Evolutionary conservation across 1,139 yeast genomes (phyloP).

Genomic region (Kurtzmaniella quercitrusa): DNA sequence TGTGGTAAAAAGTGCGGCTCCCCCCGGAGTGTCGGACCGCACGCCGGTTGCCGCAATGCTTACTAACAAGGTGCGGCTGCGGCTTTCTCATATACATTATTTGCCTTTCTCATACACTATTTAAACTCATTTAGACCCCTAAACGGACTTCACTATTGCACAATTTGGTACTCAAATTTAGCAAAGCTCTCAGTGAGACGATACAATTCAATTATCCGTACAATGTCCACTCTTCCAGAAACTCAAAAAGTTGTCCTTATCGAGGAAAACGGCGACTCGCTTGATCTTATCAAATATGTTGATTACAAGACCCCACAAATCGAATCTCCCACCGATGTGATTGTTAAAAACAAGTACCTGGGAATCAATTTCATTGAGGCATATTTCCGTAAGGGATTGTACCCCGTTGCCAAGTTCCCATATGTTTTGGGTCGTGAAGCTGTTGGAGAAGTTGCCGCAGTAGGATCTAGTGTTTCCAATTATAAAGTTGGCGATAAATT

Average conservation of each 20-base stretch:
- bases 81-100: neutral
- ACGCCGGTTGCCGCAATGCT: neutral
- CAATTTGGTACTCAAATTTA: neutral
- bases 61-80: neutral
- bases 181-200: neutral
- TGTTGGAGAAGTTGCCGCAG: conserved; percentile 66
- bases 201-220: neutral
- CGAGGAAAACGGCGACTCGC: conserved; percentile 47
- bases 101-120: neutral
- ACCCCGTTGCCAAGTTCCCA: conserved; percentile 54
- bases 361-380: conserved; percentile 84
- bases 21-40: neutral
- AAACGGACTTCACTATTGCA: neutral
- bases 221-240: conserved; percentile 39
- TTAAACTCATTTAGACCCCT: neutral
- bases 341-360: conserved; percentile 67
- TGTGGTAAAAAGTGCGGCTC: neutral
- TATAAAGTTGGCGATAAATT: conserved; percentile 71
- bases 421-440: conserved; percentile 80
- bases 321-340: conserved; percentile 47
- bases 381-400: conserved; percentile 76
- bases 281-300: conserved; percentile 38
- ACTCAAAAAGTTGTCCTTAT: conserved; percentile 58
- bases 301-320: conserved; percentile 59
- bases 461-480: conserved; percentile 56